Base-by-base conservation (phyloP, 2,329 filamentous ascomycete species). In the Dactylellina haptotyla region DNA sequence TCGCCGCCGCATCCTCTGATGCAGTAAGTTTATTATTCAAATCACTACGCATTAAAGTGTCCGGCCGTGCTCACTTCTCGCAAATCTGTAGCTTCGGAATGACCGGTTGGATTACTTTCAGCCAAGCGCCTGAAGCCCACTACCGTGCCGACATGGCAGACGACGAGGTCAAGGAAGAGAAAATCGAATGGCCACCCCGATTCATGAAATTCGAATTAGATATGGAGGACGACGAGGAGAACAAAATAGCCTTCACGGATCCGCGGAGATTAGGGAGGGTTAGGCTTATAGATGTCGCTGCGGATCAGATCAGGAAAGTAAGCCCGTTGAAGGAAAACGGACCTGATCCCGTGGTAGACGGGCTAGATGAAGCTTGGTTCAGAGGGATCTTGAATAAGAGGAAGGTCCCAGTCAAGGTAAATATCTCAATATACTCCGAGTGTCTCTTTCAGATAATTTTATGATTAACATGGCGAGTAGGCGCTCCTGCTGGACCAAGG, bases 251-350 rank as follows among this genome's bases (percentile, higher is more conserved):
- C 0, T 98, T 96, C 80, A 89, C 93, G 0, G 95, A 99, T 80
- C 82, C 90, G 2, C 87, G 95, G 51, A 85, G 95, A 26, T 87
- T 99, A 75, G 90, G 86, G 14, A 86, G 94, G 51, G 87, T 98
- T 43, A 85, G 93, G 10, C 84, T 98, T 10, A 88, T 99, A 3
- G 87, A 97, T 80, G 96, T 90, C 76, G 87, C 88, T 3, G 73
- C 75, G 2, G 93, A 87, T 1, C 85, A 91, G 32, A 96, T 98
- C 77, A 84, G 94, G 61, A 86, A 90, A 18, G 83, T 89, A 69
- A 88, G 88, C 0, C 95, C 95, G 0, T 83, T 99, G 1, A 90
- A 91, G 34, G 92, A 97, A 80, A 97, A 98, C 78, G 95, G 95
- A 0, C 94, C 95, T 0, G 95, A 99, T 82, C 95, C 95, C 0